Base-by-base conservation (phyloP, 371 early-diverging fungal genomes). In the Apophysomyces elegans region DNA sequence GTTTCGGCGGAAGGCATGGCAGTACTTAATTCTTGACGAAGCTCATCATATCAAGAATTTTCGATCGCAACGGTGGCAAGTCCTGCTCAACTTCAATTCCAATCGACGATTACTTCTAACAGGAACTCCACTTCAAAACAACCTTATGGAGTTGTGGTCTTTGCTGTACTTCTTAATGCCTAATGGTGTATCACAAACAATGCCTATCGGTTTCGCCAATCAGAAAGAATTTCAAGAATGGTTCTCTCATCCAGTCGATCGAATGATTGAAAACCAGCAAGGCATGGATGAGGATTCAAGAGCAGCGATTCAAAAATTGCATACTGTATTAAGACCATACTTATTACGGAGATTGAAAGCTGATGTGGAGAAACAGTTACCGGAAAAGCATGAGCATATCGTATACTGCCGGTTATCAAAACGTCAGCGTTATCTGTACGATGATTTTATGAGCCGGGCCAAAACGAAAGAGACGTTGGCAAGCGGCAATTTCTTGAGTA, bases 21-120 rank as follows among this genome's bases (percentile, higher is more conserved):
- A 88, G 37, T 96, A 96, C 63, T 76, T 94, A 62, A 90, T 98
- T 47, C 80, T 99, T 18, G 98, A 98, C 69, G 98, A 98, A 77
- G 98, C 97, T 0, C 98, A 98, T 76, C 87, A 96, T 68, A 94
- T 99, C 77, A 99, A 99, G 77, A 99, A 99, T 77, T 90, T 92
- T 69, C 84, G 94, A 39, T 93, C 93, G 18, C 95, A 96, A 77
- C 84, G 95, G 14, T 98, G 98, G 97, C 95, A 95, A 66, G 91
- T 90, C 2, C 80, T 99, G 35, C 78, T 96, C 56, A 88, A 86
- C 43, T 93, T 98, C 66, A 92, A 93, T 56, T 84, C 95, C 0
- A 75, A 79, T 16, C 75, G 89, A 8, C 88, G 97, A 32, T 73
- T 99, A 58, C 76, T 98, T 41, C 75, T 99, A 43, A 97, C 97